Percentiles rank a stretch among this genome's conserved stretches.
These are phyloP conservation scores for Phytophthora melonis DNA, from an alignment of 352 stramenopile species.

Conservation along the genomic window DNA sequence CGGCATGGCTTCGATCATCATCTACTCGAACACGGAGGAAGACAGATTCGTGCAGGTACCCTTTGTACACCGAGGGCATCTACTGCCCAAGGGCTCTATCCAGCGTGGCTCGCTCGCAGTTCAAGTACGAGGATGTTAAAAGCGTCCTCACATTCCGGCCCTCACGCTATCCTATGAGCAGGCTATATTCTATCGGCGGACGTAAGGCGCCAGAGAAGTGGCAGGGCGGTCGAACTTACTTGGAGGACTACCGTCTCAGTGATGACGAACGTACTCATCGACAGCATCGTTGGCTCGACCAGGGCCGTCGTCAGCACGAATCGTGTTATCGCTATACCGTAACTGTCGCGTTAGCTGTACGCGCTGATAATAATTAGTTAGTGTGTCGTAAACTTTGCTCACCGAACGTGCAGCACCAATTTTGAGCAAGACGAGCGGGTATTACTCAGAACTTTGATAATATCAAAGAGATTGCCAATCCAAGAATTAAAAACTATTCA, in stretches of 20 bases:
- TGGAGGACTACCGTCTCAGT: constrained; percentile 67
- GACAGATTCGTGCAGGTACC: constrained; percentile 72
- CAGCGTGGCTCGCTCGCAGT: constrained; percentile 79
- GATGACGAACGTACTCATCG: constrained; percentile 42
- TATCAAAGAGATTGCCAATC: too few species aligned
- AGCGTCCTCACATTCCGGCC: constrained; percentile 69
- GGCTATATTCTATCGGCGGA: constrained; percentile 65
- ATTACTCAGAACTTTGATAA: too few species aligned
- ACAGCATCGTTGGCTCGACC: too few species aligned
- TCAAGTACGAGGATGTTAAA: constrained; percentile 40
- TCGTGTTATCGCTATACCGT: too few species aligned
- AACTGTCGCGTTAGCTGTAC: too few species aligned
- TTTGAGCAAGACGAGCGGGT: too few species aligned
- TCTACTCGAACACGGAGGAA: constrained; percentile 88
- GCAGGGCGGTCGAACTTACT: too few species aligned
- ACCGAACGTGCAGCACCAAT: too few species aligned
- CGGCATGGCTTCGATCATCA: constrained; percentile 75
- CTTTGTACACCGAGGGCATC: constrained; percentile 78
- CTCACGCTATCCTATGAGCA: constrained; percentile 75
- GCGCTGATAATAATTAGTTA: too few species aligned
- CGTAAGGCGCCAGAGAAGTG: constrained; percentile 50
- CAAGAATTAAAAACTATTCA: too few species aligned
- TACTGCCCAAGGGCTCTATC: constrained; percentile 86
- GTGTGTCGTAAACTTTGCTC: too few species aligned
- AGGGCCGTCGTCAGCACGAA: too few species aligned